phyloP scores from a whole-genome alignment of 441 rosid species.

The Erodium texanum region DNA sequence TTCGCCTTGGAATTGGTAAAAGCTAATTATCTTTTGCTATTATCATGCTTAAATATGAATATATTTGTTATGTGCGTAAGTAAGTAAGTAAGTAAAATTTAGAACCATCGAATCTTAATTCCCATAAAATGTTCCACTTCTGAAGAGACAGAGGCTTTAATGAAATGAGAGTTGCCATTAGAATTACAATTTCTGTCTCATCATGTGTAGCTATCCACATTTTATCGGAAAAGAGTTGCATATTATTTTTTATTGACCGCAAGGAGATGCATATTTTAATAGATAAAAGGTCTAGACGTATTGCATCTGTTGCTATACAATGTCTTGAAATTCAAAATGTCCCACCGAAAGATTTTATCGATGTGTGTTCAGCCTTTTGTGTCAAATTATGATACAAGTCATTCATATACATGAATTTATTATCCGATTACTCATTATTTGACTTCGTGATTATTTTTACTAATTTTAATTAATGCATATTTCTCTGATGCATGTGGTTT shows the following conservation, averaged over 20 bases:
- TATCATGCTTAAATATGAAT: background rate
- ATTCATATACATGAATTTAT: background rate
- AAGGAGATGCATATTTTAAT: no score
- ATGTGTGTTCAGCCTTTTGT: no score
- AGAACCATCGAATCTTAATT: background rate
- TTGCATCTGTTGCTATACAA: no score
- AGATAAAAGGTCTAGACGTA: no score
- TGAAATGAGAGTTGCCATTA: no score
- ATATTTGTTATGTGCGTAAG: background rate
- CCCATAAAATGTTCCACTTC: background rate
- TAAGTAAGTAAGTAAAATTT: background rate
- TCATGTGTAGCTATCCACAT: no score
- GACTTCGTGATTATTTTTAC: background rate
- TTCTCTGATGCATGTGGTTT: background rate
- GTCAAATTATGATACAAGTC: no score
- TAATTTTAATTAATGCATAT: background rate
- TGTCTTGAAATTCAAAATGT: no score
- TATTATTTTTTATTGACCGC: no score
- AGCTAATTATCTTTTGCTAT: background rate
- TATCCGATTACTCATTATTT: background rate
- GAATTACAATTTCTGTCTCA: no score
- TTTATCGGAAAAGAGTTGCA: no score
- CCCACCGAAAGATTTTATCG: no score
- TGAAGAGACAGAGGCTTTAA: background rate
- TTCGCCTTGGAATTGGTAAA: slow-evolving; percentile 82